Evolutionary conservation across 371 early-diverging fungal genomes (phyloP), one percentile per base, ranked within the genome.

Genomic region (Mucor plumbeus): DNA sequence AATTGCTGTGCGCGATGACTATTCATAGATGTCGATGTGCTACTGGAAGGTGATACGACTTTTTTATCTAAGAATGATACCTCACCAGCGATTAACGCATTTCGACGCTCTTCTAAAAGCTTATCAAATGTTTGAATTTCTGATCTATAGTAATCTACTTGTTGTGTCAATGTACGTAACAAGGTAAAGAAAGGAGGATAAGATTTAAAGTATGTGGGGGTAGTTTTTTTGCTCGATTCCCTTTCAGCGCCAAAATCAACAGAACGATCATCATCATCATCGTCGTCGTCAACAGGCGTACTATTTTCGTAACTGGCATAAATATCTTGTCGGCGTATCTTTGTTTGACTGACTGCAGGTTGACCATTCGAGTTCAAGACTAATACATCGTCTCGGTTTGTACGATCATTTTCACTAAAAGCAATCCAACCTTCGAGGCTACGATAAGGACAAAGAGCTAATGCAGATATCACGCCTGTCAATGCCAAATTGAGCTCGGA

Each of bases 401-500:
- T 84, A 43, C 79, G 82, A 73, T 90, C 85, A 8, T 78, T 77
- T 40, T 88, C 89, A 57, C 81, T 83, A 71, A 92, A 93, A 21
- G 90, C 74, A 10, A 93, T 81, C 93, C 92, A 93, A 2, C 91
- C 89, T 61, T 92, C 92, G 40, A 92, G 73, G 19, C 90, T 90
- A 10, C 93, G 85, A 60, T 85, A 86, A 5, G 91, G 92, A 64
- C 93, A 94, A 4, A 88, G 75, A 1, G 91, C 92, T 57, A 97
- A 76, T 6, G 93, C 91, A 4, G 93, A 87, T n/a, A 97, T 76
- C 11, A 95, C 94, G 17, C 95, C 95, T 0, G 97, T 96, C 41
- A 97, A 73, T 0, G 95, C 94, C 70, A 97, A 68, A 75, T 97
- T 97, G 63, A 95, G 87, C 50, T 92, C 92, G 21, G 91, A 88